These are phyloP conservation scores for Evansstolkia leycettana DNA, from an alignment of 495 filamentous ascomycete species.

Conservation along the genomic window DNA sequence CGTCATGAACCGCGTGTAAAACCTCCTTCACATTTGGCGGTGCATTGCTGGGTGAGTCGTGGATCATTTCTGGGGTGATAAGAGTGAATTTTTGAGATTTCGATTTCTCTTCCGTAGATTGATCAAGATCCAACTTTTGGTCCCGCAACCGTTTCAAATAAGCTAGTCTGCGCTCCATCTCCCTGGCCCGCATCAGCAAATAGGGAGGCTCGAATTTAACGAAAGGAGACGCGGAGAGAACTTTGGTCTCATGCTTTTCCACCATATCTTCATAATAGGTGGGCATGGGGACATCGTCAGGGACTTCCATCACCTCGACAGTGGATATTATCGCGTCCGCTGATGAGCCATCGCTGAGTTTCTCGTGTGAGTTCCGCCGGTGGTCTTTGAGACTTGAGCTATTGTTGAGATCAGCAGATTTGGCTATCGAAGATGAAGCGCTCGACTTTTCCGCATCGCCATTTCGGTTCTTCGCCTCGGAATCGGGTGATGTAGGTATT, in stretches of 20 bases:
- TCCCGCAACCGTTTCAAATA: conserved; percentile 75
- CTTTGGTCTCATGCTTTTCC: conserved; percentile 76
- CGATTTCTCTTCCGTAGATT: conserved; percentile 43
- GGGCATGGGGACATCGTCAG: conserved; percentile 79
- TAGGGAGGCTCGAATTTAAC: conserved; percentile 92
- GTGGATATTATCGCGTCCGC: conserved; percentile 9
- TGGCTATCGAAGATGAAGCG: conserved; percentile 1
- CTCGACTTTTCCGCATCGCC: conserved; percentile 3
- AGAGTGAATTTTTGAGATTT: conserved; percentile 67
- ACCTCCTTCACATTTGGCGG: conserved; percentile 84
- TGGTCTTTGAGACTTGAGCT: background rate
- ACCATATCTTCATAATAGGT: conserved; percentile 93
- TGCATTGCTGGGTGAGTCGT: conserved; percentile 59
- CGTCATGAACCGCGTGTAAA: conserved; percentile 84
- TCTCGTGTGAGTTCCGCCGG: conserved; percentile 10
- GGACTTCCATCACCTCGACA: conserved; percentile 45
- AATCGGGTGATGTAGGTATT: conserved; percentile 53
- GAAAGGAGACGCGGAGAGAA: conserved; percentile 93
- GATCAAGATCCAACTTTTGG: conserved; percentile 48
- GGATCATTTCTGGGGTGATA: conserved; percentile 90
- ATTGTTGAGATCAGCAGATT: background rate
- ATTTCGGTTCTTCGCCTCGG: conserved; percentile 11
- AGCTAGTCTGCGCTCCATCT: conserved; percentile 71
- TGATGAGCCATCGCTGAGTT: conserved; percentile 4
- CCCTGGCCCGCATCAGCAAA: conserved; percentile 78